Base-by-base conservation (phyloP, 305 asterid genomes). In the Fraxinus angustifolia region DNA sequence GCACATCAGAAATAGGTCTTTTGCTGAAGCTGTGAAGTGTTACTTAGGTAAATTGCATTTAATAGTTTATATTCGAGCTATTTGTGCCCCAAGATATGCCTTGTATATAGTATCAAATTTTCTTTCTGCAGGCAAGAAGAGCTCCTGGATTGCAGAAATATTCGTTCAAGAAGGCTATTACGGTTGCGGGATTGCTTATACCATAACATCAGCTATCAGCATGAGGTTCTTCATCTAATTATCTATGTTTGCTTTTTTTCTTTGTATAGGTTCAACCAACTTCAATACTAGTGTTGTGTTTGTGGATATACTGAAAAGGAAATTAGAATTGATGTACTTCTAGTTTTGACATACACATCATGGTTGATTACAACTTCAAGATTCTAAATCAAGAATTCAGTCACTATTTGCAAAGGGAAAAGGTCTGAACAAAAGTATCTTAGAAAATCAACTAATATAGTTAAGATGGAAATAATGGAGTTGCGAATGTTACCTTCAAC, bases 111-210 rank as follows among this genome's bases (percentile, higher is more conserved):
- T 75, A 30, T 45, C 8, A 8, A 70, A 21, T 70, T 2, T 60
- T 31, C 30, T 21, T 60, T 88, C 88, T 65, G 83, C 87, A 91
- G 95, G 95, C 48, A 82, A 88, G 86, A 88, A 85, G 85, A 89
- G 91, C 77, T 84, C 78, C 88, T 85, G 90, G 90, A 87, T 89
- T 48, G 86, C 86, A 17, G 91, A 85, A 70, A 34, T 87, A 75
- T 90, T 91, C 82, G 85, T 90, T 76, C 91, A 90, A 56, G 93
- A 90, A 84, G 87, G 91, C 86, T 91, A 84, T 84, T 91, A 83
- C 34, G 93, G 95, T 78, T 89, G 82, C 77, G 96, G 91, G 80
- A 77, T 91, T 85, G 93, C 93, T 21, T 90, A 89, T 42, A 89
- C 93, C 23, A 89, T 90, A 45, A 89, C 91, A 11, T 31, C 96